Base-by-base conservation (phyloP, 1,139 yeast species). In the Suhomyces bribrorum region DNA sequence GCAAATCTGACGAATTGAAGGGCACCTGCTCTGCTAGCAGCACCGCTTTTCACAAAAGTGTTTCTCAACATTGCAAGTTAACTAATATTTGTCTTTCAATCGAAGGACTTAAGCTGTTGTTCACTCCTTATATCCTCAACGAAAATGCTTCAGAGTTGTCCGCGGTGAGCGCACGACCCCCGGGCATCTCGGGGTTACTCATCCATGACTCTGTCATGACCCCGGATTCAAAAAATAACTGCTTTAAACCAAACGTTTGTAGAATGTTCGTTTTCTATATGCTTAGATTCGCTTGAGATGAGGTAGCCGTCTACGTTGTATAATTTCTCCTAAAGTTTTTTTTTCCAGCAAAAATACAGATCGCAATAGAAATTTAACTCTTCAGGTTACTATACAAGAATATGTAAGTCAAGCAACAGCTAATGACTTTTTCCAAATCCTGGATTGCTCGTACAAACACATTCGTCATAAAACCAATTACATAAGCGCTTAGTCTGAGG, bases 1-100 rank as follows among this genome's bases (percentile, higher is more conserved):
- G 63, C 66, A 46, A 49, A 62, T 62, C 75, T 66, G 41, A 64
- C 62, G 49, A 67, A 67, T 47, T 62, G 66, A 34, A 48, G 45
- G 11, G 46, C 44, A 20, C 39, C 32, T 9, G 38, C 38, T 32
- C 41, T 33, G 25, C 40, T 32, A 15, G 35, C 27, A 26, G 45
- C 30, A 25, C 41, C 37, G 30, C 44, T 44, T 36, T 41, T 36
- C 26, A 31, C 44, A 33, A 48, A 44, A 30, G 51, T 41, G 32
- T 45, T 37, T 50, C 53, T 50, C 49, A 50, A 50, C 54, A 50
- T 50, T 26, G 29, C 31, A 36, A 29, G 26, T 15, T 27, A 32
- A 8, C 28, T 24, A 32, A 35, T 18, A 26, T 33, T 29, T 24
- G 33, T 17, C 30, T 22, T 14, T 15, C 29, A 35, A 32, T 31